Evolutionary conservation across 129 eudicot species (phyloP).

Genomic region (Escallonia herrerae): DNA sequence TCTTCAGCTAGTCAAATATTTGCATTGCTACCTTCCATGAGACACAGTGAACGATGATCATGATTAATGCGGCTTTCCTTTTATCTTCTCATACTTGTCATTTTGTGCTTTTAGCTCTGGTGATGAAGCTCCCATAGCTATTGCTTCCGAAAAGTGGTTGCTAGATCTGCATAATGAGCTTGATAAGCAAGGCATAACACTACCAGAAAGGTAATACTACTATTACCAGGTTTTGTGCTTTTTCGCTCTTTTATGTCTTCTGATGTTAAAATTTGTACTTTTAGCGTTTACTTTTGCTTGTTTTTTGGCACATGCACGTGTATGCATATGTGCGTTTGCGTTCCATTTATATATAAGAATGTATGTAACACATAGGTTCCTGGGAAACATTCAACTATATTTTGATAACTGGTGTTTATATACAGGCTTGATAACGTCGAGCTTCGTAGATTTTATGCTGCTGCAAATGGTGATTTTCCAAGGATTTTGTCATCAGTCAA

Average conservation of each 20-base stretch:
- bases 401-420: slow-evolving; percentile 3
- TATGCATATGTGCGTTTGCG: neutral
- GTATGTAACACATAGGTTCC: too few species aligned
- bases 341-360: neutral
- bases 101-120: slow-evolving; percentile 21
- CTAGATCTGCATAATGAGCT: slow-evolving; percentile 43
- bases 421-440: slow-evolving; percentile 59
- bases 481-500: slow-evolving; percentile 46
- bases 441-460: slow-evolving; percentile 51
- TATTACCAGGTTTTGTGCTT: neutral
- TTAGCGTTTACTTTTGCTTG: neutral
- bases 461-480: slow-evolving; percentile 51
- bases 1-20: too few species aligned
- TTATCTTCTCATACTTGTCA: neutral
- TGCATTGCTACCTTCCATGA: too few species aligned
- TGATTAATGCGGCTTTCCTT: neutral
- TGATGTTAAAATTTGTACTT: neutral
- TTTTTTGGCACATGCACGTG: neutral
- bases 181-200: slow-evolving; percentile 47
- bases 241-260: neutral
- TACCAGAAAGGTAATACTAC: slow-evolving; percentile 59
- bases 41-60: too few species aligned
- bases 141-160: slow-evolving; percentile 38
- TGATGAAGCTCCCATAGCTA: slow-evolving; percentile 19
- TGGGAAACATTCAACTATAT: too few species aligned